These are phyloP conservation scores for Sporothrix protearum DNA, from an alignment of 2,329 filamentous ascomycete genomes.

Conservation along the genomic window DNA sequence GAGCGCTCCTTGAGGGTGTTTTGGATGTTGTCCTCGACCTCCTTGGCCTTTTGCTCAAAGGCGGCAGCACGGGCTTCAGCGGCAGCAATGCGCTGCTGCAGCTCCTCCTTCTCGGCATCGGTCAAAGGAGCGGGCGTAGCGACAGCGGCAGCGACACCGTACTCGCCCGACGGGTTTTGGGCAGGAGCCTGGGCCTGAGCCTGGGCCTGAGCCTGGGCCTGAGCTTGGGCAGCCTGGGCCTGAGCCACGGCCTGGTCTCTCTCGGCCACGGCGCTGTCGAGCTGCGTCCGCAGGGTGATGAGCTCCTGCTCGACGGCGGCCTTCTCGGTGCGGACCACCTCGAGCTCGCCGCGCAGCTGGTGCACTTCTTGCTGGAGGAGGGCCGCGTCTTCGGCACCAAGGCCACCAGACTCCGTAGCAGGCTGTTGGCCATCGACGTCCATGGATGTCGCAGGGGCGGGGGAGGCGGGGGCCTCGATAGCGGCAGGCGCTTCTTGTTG, in stretches of 20 bases:
- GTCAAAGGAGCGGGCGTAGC: constrained; percentile 34
- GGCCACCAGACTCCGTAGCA: constrained; percentile 32
- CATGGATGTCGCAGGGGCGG: constrained; percentile 21
- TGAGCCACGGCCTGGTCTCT: constrained; percentile 58
- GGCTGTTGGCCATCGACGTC: constrained; percentile 17
- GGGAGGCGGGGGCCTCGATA: background rate
- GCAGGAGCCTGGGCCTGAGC: constrained; percentile 22
- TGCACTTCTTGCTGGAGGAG: constrained; percentile 50
- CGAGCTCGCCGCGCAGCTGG: constrained; percentile 58
- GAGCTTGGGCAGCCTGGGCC: constrained; percentile 28
- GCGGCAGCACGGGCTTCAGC: constrained; percentile 62
- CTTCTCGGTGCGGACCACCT: constrained; percentile 64
- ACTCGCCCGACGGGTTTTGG: constrained; percentile 27
- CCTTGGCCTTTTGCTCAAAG: constrained; percentile 60
- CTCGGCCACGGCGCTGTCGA: constrained; percentile 60
- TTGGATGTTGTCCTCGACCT: constrained; percentile 61
- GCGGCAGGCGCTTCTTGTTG: background rate
- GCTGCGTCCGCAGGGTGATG: constrained; percentile 51
- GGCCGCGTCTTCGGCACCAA: constrained; percentile 44
- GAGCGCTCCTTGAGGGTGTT: constrained; percentile 61
- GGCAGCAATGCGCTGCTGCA: constrained; percentile 60
- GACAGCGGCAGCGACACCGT: constrained; percentile 26
- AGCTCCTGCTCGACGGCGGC: constrained; percentile 63
- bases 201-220: constrained; percentile 32
- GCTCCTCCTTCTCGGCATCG: constrained; percentile 56